These are phyloP conservation scores for Candida piceae DNA, from an alignment of 805 yeast species.

Conservation along the genomic window DNA sequence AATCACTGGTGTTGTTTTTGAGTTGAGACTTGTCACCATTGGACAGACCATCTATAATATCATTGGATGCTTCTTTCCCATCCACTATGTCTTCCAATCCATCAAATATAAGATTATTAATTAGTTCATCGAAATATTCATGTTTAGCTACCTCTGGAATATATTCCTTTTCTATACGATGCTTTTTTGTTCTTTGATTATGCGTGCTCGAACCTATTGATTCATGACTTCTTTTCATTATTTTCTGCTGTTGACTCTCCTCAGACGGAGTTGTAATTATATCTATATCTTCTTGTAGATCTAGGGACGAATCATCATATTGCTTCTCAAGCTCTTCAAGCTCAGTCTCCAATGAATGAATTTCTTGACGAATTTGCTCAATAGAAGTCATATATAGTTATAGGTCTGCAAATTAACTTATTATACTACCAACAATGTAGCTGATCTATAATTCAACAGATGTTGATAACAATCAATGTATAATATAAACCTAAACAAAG, in stretches of 20 bases:
- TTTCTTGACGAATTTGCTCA: constrained; percentile 4
- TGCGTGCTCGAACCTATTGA: too few relatives aligned
- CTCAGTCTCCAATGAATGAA: constrained; percentile 11
- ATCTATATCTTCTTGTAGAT: neutral
- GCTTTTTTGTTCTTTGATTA: neutral
- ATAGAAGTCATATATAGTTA: constrained; percentile 11
- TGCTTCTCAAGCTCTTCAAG: constrained; percentile 5
- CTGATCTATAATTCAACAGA: neutral
- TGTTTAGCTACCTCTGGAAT: constrained; percentile 21
- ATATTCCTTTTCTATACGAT: neutral
- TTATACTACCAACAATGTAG: too few relatives aligned
- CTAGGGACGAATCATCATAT: neutral
- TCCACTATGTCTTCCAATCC: constrained; percentile 14
- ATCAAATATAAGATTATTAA: constrained; percentile 21
- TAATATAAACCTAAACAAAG: too few relatives aligned
- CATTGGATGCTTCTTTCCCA: neutral
- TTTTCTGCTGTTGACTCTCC: neutral
- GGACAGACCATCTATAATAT: neutral
- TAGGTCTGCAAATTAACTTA: too few relatives aligned
- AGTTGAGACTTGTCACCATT: too few relatives aligned
- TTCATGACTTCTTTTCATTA: too few relatives aligned
- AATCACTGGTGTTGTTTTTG: constrained; percentile 7
- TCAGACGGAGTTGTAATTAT: neutral
- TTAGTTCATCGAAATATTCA: constrained; percentile 27
- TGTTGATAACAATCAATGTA: neutral